Conservation (phyloP, 495 filamentous ascomycete genomes). For the Penicillium taxi region DNA sequence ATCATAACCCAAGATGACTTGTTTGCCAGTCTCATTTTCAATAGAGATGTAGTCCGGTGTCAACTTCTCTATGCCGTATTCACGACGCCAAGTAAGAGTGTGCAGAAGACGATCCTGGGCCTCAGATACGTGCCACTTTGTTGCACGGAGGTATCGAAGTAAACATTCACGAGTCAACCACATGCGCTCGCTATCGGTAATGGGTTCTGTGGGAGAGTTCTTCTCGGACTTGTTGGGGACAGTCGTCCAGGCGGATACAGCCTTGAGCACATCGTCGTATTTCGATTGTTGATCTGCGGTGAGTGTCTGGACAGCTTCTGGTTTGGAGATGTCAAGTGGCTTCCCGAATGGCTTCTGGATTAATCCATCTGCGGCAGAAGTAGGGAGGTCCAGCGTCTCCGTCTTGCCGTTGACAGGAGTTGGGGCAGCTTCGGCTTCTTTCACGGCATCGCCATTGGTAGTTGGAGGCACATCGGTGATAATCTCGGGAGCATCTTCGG, state of each 20-base stretch:
- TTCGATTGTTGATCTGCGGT: slow-evolving; percentile 74
- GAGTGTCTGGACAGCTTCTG: slow-evolving; percentile 45
- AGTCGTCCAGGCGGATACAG: slow-evolving; percentile 61
- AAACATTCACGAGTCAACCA: slow-evolving; percentile 90
- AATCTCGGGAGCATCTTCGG: slow-evolving; percentile 9
- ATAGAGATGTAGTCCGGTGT: slow-evolving; percentile 75
- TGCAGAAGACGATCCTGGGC: slow-evolving; percentile 69
- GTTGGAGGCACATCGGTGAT: slow-evolving; percentile 3
- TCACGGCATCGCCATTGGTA: slow-evolving; percentile 15
- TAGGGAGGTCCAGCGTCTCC: slow-evolving; percentile 30
- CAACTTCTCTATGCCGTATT: slow-evolving; percentile 69
- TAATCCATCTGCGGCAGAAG: slow-evolving; percentile 37
- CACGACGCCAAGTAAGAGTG: slow-evolving; percentile 80
- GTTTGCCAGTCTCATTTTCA: slow-evolving; percentile 95
- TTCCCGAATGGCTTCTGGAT: slow-evolving; percentile 63
- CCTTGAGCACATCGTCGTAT: slow-evolving; percentile 64
- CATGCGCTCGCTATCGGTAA: slow-evolving; percentile 74
- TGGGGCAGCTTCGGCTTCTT: slow-evolving; percentile 10
- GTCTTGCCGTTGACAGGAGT: slow-evolving; percentile 7
- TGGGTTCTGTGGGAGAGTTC: slow-evolving; percentile 50
- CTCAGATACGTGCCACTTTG: slow-evolving; percentile 76
- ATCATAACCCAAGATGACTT: slow-evolving; percentile 81
- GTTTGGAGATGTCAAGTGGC: slow-evolving; percentile 50
- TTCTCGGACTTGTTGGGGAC: slow-evolving; percentile 54
- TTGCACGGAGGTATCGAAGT: slow-evolving; percentile 84